These are phyloP conservation scores for Amylocarpus encephaloides DNA, from an alignment of 2,329 filamentous ascomycete genomes.

Conservation along the genomic window DNA sequence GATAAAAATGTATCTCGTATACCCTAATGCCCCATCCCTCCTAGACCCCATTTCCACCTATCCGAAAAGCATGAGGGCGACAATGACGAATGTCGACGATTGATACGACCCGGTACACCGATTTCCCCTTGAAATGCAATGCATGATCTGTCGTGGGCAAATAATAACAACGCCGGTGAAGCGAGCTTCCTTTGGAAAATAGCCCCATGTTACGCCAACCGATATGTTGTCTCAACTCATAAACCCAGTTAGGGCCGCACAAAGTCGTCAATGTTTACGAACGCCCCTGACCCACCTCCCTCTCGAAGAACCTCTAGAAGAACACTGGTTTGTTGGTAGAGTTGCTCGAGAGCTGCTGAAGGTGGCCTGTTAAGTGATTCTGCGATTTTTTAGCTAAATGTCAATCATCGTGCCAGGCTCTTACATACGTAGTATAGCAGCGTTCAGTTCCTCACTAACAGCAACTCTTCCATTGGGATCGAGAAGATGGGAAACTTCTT, in stretches of 20 bases:
- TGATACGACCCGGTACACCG: no score
- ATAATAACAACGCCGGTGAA: no score
- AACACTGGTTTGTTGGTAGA: constrained; percentile 81
- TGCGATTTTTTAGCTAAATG: constrained; percentile 33
- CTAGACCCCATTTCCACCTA: no score
- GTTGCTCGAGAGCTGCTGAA: constrained; percentile 73
- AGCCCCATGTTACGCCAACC: no score
- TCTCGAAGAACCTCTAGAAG: constrained; percentile 76
- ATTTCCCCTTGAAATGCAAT: no score
- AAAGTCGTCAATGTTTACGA: constrained; percentile 63
- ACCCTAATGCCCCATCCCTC: no score
- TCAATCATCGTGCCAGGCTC: not conserved
- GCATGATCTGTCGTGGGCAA: no score
- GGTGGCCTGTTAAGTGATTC: constrained; percentile 88
- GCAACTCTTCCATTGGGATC: constrained; percentile 66
- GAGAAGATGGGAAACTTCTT: constrained; percentile 69
- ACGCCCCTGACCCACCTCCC: constrained; percentile 73
- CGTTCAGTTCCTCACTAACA: constrained; percentile 90
- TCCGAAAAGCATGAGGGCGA: no score
- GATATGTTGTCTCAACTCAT: not conserved
- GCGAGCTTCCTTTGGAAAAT: no score
- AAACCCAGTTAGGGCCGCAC: constrained; percentile 21
- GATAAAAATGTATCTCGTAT: no score
- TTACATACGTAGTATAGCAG: constrained; percentile 65
- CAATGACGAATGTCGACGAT: no score